Conservation (phyloP, 305 asterid species). For the Plantago coronopus region DNA sequence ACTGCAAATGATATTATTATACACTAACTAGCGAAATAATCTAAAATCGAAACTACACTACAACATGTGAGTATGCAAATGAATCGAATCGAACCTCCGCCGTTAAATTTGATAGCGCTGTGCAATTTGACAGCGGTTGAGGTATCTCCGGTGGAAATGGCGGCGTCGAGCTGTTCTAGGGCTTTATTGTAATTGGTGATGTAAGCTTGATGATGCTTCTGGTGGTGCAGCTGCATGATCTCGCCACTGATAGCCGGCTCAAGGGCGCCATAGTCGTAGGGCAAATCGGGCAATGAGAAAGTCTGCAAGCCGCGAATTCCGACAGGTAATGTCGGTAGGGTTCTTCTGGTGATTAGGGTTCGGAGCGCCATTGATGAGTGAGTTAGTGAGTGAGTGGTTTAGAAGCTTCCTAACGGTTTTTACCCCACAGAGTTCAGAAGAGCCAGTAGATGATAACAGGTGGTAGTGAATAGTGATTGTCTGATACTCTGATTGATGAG, state of each 20-base stretch:
- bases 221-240: conserved; percentile 88
- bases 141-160: conserved; percentile 57
- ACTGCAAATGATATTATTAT: too few relatives aligned
- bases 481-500: too few relatives aligned
- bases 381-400: not conserved
- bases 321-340: conserved; percentile 29
- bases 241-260: conserved; percentile 82
- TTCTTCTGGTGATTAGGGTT: conserved; percentile 47
- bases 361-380: conserved; percentile 53
- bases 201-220: conserved; percentile 88
- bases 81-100: conserved; percentile 57
- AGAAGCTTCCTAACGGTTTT: not conserved
- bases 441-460: not conserved
- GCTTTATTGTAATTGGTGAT: conserved; percentile 80
- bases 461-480: too few relatives aligned
- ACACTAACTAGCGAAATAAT: not conserved
- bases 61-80: not conserved
- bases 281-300: conserved; percentile 68
- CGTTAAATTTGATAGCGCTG: conserved; percentile 77
- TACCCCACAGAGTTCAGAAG: not conserved
- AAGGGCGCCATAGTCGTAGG: conserved; percentile 80
- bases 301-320: conserved; percentile 67
- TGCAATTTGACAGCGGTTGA: conserved; percentile 70
- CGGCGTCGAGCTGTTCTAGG: conserved; percentile 73
- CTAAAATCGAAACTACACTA: not conserved